phyloP scores from a whole-genome alignment of 2,329 filamentous ascomycete species.

The Alternaria sp. region DNA sequence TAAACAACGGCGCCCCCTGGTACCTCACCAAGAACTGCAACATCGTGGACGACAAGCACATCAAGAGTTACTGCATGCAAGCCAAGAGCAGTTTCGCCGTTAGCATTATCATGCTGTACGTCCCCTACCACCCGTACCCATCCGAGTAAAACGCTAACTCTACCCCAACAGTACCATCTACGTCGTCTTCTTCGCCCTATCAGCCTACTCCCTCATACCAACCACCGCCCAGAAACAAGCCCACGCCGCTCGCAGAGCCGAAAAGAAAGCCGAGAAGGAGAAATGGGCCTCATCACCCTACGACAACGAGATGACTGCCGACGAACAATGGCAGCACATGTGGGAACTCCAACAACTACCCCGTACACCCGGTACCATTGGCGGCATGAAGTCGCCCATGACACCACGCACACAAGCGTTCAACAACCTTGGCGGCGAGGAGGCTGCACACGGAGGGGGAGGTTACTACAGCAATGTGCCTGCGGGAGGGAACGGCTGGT shows the following conservation, averaged over 20 bases:
- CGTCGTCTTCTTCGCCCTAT: slow-evolving; percentile 63
- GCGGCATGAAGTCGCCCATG: slow-evolving; percentile 37
- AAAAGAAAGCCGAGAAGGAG: slow-evolving; percentile 46
- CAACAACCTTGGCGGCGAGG: slow-evolving; percentile 30
- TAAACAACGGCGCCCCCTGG: slow-evolving; percentile 71
- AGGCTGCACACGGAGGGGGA: slow-evolving; percentile 7
- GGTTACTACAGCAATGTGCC: slow-evolving; percentile 17
- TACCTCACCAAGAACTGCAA: slow-evolving; percentile 75
- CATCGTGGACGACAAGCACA: slow-evolving; percentile 62
- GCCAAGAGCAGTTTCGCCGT: slow-evolving; percentile 72
- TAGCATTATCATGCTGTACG: slow-evolving; percentile 72
- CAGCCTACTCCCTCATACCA: slow-evolving; percentile 62
- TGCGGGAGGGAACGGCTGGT: slow-evolving; percentile 14
- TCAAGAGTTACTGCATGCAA: slow-evolving; percentile 66
- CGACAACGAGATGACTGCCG: slow-evolving; percentile 42
- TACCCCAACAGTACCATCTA: slow-evolving; percentile 61
- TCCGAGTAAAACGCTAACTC: slow-evolving; percentile 2
- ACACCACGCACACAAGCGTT: slow-evolving; percentile 47
- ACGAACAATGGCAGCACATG: slow-evolving; percentile 51
- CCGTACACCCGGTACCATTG: slow-evolving; percentile 40
- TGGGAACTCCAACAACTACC: slow-evolving; percentile 50
- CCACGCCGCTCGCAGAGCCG: slow-evolving; percentile 34
- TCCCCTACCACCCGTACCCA: slow-evolving; percentile 21
- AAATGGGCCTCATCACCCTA: slow-evolving; percentile 39
- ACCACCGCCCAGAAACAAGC: slow-evolving; percentile 37